phyloP scores from a whole-genome alignment of 2,329 filamentous ascomycete genomes.

The Colletotrichum tabaci region DNA sequence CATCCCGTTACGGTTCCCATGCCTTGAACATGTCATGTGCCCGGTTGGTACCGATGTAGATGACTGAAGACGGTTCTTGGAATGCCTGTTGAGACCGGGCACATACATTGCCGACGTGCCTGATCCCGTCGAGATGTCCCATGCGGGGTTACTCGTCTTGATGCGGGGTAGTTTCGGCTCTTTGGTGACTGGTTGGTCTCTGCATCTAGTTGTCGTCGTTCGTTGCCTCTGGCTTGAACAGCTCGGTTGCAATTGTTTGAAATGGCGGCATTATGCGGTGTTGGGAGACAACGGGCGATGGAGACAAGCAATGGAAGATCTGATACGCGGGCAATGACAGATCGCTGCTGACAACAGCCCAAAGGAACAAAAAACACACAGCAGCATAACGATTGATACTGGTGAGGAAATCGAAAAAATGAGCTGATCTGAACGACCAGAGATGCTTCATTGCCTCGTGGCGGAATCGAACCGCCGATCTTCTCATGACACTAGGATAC shows the following conservation, averaged over 20 bases:
- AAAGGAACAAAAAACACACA: not conserved
- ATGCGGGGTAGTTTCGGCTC: not conserved
- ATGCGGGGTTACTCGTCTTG: not conserved
- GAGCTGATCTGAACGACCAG: not conserved
- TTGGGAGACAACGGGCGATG: too few relatives aligned
- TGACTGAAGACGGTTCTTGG: not conserved
- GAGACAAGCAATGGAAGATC: too few relatives aligned
- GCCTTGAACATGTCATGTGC: too few relatives aligned
- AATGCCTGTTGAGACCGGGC: not conserved
- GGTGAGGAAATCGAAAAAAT: not conserved
- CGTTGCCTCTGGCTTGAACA: not conserved
- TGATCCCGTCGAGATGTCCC: too few relatives aligned
- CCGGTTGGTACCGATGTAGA: not conserved
- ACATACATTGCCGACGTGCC: not conserved
- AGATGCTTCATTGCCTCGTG: conserved; percentile 16
- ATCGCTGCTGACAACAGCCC: too few relatives aligned
- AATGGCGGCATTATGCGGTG: too few relatives aligned
- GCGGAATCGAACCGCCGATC: conserved; percentile 40
- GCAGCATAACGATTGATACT: too few relatives aligned
- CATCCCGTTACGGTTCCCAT: not conserved
- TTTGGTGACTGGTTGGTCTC: too few relatives aligned
- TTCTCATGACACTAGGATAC: conserved; percentile 32
- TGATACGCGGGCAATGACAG: too few relatives aligned
- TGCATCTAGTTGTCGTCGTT: not conserved
- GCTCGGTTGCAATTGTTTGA: not conserved